phyloP scores from a whole-genome alignment of 192 early-diverging fungal genomes.

The Dissophora ornata region DNA sequence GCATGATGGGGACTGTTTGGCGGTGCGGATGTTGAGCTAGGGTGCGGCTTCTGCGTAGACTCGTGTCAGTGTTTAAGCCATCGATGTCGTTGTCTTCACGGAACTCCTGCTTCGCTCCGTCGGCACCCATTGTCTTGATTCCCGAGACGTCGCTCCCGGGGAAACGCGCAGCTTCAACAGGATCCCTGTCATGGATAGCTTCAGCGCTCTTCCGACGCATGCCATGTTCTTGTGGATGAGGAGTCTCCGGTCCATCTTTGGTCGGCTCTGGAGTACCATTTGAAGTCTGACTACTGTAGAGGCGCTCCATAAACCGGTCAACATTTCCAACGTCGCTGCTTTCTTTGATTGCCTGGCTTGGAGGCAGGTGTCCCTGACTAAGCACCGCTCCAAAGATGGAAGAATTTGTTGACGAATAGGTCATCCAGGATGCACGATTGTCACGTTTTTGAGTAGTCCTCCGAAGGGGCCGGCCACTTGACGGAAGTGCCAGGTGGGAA shows the following conservation, averaged over 20 bases:
- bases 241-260: not conserved
- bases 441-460: slow-evolving; percentile 35
- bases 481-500: not conserved
- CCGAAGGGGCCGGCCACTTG: slow-evolving; percentile 6
- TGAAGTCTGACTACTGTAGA: slow-evolving; percentile 3
- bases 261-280: not conserved
- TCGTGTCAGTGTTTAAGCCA: not conserved
- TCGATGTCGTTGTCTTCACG: not conserved
- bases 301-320: slow-evolving; percentile 32
- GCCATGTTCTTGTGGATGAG: not conserved
- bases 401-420: slow-evolving; percentile 26
- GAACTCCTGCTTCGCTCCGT: not conserved
- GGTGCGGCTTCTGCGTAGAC: slow-evolving; percentile 3
- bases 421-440: slow-evolving; percentile 41
- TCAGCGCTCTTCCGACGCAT: slow-evolving; percentile 19
- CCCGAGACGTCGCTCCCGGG: too few species aligned
- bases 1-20: slow-evolving; percentile 34
- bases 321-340: slow-evolving; percentile 16
- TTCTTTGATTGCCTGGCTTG: slow-evolving; percentile 24
- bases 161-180: too few species aligned
- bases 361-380: slow-evolving; percentile 34
- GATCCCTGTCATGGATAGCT: not conserved
- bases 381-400: slow-evolving; percentile 36
- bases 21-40: slow-evolving; percentile 37
- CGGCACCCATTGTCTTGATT: too few species aligned